A percentile compares a stretch with the other conserved stretches of the same genome.
Evolutionary conservation across 2,329 filamentous ascomycete species (phyloP).

Genomic region (Alternaria sp.): DNA sequence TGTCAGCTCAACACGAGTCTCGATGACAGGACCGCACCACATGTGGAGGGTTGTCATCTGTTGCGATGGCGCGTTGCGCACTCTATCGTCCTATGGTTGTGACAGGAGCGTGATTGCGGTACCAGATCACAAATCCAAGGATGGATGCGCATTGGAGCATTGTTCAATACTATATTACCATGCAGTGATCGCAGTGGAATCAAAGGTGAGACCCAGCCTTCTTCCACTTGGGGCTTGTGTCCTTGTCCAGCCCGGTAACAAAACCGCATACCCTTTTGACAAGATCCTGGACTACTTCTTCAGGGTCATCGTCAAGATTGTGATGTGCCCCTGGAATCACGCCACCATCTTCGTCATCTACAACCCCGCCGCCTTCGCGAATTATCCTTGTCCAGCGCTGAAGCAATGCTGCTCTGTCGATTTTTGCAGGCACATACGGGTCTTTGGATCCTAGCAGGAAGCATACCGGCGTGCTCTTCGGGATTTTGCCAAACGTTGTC

Average conservation of each 20-base stretch:
- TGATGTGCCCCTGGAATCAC: constrained; percentile 62
- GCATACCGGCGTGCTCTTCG: constrained; percentile 62
- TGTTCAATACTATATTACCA: background rate
- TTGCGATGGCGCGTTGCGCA: background rate
- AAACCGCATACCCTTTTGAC: constrained; percentile 62
- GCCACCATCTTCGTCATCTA: constrained; percentile 61
- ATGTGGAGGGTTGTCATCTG: background rate
- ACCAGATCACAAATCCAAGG: background rate
- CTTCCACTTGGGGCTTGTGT: background rate
- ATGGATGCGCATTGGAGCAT: background rate
- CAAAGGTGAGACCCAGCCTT: constrained; percentile 2
- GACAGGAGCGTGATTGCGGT: background rate
- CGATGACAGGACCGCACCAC: background rate
- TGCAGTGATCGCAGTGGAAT: background rate
- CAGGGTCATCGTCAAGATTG: constrained; percentile 59
- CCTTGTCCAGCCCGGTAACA: constrained; percentile 40
- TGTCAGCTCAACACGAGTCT: background rate
- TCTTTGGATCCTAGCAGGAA: constrained; percentile 73
- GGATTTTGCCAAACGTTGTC: constrained; percentile 72
- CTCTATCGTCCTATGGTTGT: background rate
- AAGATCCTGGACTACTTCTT: constrained; percentile 59
- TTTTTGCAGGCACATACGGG: constrained; percentile 66
- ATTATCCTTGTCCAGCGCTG: constrained; percentile 63
- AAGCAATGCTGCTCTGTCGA: constrained; percentile 68
- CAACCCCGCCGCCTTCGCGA: constrained; percentile 54